Evolutionary conservation across 2,329 filamentous ascomycete genomes (phyloP), one percentile per base, ranked within the genome.

Genomic region (Pseudogymnoascus sp.): DNA sequence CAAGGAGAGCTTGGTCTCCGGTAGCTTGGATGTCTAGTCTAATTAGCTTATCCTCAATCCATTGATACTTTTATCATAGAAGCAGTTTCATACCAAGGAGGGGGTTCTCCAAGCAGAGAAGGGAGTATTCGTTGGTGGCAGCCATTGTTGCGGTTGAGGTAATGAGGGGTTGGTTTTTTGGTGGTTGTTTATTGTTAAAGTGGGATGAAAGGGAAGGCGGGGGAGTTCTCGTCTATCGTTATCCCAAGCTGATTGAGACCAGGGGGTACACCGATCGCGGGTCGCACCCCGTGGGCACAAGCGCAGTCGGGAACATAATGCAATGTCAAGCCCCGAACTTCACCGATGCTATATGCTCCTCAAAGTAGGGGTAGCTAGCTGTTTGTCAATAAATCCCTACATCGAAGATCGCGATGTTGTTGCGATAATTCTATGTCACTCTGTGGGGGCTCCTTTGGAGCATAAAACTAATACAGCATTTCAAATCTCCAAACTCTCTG

Each of bases 91-190:
- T 80, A 93, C 90, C 93, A 72, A 99, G 89, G 72, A 99, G 88
- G 77, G 95, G 95, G 79, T 99, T 99, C 88, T 97, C 95, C 73
- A 99, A 80, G 79, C 89, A 95, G 74, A 97, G 84, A 73, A 99
- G 89, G 77, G 90, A 83, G 81, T 89, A 97, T 78, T 92, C 88
- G 79, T 92, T 89, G 71, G 78, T 75, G 70, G 87, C 77, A 74
- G 90, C 83, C 91, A 96, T 96, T 73, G 72, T 79, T 69, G 38
- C 38, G 59, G 38, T 60, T 40, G 34, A 25, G 38, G 34, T 38
- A 63, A 63, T 60, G 53, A 31, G 62, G 37, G 25, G 36, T 36
- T 56, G 28, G 9, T 21, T 53, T 34, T 46, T 62, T 59, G 28
- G 60, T 34, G 40, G 60, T 43, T 53, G 37, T 61, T 60, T 60